A percentile compares a stretch with the other conserved stretches of the same genome.
phyloP scores from a whole-genome alignment of 257 asterid species.

The Lavandula angustifolia region DNA sequence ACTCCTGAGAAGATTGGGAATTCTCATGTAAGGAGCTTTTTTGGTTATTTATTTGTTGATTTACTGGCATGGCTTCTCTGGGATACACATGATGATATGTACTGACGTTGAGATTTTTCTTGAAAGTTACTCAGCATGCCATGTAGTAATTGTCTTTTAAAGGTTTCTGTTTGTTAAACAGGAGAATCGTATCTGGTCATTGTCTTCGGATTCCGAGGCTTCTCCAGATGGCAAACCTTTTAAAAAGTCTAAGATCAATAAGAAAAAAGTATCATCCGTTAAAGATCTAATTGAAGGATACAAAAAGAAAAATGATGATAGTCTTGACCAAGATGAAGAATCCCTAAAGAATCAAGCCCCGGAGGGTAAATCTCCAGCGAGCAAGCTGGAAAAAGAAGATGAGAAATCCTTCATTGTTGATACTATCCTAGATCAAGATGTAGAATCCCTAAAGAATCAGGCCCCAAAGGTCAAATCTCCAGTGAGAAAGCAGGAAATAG shows the following conservation, averaged over 20 bases:
- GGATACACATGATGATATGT: neutral
- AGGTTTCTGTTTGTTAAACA: conserved; percentile 39
- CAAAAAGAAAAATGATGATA: conserved; percentile 35
- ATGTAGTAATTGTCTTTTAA: conserved; percentile 26
- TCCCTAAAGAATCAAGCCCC: conserved; percentile 35
- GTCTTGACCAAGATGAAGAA: conserved; percentile 36
- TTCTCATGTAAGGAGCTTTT: conserved; percentile 46
- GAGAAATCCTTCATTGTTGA: conserved; percentile 36
- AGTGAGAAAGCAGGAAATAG: conserved; percentile 41
- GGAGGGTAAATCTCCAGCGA: conserved; percentile 44
- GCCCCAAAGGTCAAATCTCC: conserved; percentile 46
- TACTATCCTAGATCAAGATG: conserved; percentile 36
- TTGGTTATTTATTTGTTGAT: conserved; percentile 5
- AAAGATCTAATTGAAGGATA: conserved; percentile 28
- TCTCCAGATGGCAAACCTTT: conserved; percentile 43
- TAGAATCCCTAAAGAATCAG: conserved; percentile 33
- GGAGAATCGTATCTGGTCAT: conserved; percentile 52
- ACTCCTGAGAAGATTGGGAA: conserved; percentile 34
- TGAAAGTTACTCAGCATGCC: conserved; percentile 15
- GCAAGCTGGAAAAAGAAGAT: conserved; percentile 43
- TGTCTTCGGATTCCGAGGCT: conserved; percentile 79
- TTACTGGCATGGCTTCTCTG: neutral
- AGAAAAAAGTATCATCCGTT: conserved; percentile 30
- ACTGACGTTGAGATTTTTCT: conserved; percentile 6
- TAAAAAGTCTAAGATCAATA: conserved; percentile 32